A percentile compares a stretch with the other conserved stretches of the same genome.
phyloP scores from a whole-genome alignment of 2,329 filamentous ascomycete genomes.

The Alternaria viburni region DNA sequence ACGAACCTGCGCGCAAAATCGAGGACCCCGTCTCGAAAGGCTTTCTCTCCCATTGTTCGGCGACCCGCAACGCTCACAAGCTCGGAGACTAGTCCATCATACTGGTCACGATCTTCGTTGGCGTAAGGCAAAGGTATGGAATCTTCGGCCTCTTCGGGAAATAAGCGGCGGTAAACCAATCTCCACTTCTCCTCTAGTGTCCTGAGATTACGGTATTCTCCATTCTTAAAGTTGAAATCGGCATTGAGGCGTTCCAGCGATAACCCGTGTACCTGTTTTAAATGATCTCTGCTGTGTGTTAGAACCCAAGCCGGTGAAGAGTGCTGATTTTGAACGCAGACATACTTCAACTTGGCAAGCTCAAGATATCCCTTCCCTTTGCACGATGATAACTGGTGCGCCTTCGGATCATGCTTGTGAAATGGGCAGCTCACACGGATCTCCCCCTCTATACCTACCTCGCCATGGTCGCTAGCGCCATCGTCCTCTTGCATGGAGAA shows the following conservation, averaged over 20 bases:
- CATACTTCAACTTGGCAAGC: conserved; percentile 10
- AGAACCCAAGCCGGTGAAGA: not conserved
- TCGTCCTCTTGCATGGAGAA: not conserved
- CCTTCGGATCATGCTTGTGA: not conserved
- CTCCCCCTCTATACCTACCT: not conserved
- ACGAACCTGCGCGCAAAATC: not conserved
- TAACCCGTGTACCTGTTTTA: not conserved
- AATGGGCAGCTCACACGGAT: not conserved
- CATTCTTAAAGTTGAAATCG: not conserved
- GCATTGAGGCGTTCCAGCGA: not conserved
- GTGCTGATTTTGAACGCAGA: not conserved
- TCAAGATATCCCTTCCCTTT: conserved; percentile 4
- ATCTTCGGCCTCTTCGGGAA: not conserved
- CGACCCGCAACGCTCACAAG: not conserved
- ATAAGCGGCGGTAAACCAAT: not conserved
- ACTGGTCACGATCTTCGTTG: not conserved
- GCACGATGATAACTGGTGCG: not conserved
- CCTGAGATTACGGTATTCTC: accelerated
- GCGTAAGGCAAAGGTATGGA: not conserved
- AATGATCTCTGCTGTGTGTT: conserved; percentile 4
- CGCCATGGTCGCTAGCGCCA: not conserved
- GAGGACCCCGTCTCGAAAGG: not conserved
- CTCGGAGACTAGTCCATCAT: not conserved
- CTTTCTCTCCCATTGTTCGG: not conserved
- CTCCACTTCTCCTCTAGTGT: not conserved